These are phyloP conservation scores for Fusarium oligoseptatum DNA, from an alignment of 2,329 filamentous ascomycete genomes.

Conservation along the genomic window DNA sequence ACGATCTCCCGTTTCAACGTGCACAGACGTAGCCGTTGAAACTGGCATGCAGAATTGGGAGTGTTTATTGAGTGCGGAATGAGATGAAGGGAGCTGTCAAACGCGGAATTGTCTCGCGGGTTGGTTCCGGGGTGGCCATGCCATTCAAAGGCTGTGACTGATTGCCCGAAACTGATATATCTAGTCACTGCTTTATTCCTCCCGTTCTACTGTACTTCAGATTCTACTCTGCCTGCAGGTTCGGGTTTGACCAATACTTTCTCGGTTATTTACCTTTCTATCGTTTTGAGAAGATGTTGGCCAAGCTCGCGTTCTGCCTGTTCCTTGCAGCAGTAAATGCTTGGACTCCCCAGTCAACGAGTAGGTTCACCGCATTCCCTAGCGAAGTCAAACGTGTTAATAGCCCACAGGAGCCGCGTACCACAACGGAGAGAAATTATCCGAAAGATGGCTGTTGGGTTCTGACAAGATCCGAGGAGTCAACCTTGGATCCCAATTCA, in stretches of 20 bases:
- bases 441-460: slow-evolving; percentile 27
- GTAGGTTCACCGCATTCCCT: not conserved
- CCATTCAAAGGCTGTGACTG: too few species aligned
- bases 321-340: slow-evolving; percentile 2
- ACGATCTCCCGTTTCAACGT: slow-evolving; percentile 6
- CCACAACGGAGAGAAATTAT: not conserved
- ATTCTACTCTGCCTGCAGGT: not conserved
- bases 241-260: not conserved
- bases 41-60: not conserved
- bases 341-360: slow-evolving; percentile 19
- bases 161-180: not conserved
- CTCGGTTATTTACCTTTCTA: not conserved
- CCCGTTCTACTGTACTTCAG: not conserved
- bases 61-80: not conserved
- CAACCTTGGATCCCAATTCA: slow-evolving; percentile 46
- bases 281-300: not conserved
- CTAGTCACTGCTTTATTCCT: not conserved
- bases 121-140: not conserved
- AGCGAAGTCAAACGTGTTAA: not conserved
- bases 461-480: slow-evolving; percentile 42
- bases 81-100: not conserved
- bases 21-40: not conserved
- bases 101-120: not conserved
- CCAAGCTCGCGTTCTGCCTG: not conserved
- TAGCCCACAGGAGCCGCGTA: not conserved